Base-by-base conservation (phyloP, 1,284 basidiomycete genomes). In the Fistulina hepatica region DNA sequence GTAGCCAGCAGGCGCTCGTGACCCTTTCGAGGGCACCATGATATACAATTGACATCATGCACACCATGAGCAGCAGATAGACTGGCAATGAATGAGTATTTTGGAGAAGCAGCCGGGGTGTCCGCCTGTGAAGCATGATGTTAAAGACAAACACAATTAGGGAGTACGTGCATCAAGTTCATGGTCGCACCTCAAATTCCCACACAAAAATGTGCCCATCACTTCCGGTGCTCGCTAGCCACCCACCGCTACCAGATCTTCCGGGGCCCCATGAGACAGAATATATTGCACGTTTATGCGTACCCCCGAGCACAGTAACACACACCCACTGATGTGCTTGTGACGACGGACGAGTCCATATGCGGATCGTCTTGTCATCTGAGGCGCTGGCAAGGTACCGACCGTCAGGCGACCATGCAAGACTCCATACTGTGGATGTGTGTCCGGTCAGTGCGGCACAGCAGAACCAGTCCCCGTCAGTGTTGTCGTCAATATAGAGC, bases 381-480 rank as follows among this genome's bases (percentile, higher is more conserved):
- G 70, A 84, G 0, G 75, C 77, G 2, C 81, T 85, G 0, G 91
- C 92, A 17, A 99, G 73, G 56, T 81, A 94, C 35, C 67, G 64
- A 2, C 90, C 90, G 40, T 75, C 70, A 1, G 82, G 93, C 7
- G 84, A 81, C 71, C 80, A 84, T 1, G 83, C 74, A 24, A 97
- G 55, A 1, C 80, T 72, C 95, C 95, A 99, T 6, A 99, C 91
- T 0, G 95, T 98, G 2, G 83, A 83, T 0, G 71, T 61, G 51
- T 92, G 84, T 2, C 89, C 89, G 1, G 71, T 71, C 3, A 95
- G 68, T 1, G 89, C 91, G 39, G 76, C 59, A 49, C 89, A 86
- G 52, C 81, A 83, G 56, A 77, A 92, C 91, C 95, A 97, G 57
- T 98, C 94, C n/a, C n/a, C n/a, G 48, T 94, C 91, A 15, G 77